Base-by-base conservation (phyloP, 192 early-diverging fungal genomes). In the Coemansia sp. region DNA sequence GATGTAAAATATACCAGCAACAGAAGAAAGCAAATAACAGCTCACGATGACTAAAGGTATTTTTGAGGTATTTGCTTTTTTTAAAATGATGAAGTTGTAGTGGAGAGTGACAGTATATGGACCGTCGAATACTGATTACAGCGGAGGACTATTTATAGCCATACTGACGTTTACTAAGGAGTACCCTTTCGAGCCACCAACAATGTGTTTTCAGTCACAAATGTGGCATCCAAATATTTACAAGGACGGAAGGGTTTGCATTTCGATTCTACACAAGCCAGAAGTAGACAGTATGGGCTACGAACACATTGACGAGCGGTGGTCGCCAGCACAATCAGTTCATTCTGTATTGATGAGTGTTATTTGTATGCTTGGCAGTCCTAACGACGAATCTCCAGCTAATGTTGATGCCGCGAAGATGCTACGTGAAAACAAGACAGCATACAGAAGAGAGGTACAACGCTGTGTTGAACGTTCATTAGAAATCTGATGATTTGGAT, bases 211-310 rank as follows among this genome's bases (percentile, higher is more conserved):
- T 72, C 71, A 84, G 7, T 87, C 85, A 51, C 85, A 94, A n/a
- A 88, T 98, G 72, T 96, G 91, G 87, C 96, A 98, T 69, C 96
- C 96, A 31, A 98, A 93, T 73, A 90, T 97, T 5, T 95, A 96
- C 74, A 80, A 85, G 10, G 85, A 94, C 75, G 97, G 97, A 17
- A 86, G 87, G 24, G 94, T 98, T 19, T 97, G 95, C 76, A 97
- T 98, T 57, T 94, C 93, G n/a, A 98, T 98, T 70, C 78, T 98
- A 71, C 88, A 91, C 57, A 85, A 84, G 30, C 86, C 89, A 20
- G 92, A 88, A n/a, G 91, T 94, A 21, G 96, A 98, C 80, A 86
- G 87, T 67, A 95, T 85, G 64, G 94, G 94, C 0, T 98, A 98
- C 73, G 95, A 97, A 70, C 73, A 88, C 55, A 87, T 94, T 3